Evolutionary conservation across 805 yeast species (phyloP), one percentile per base, ranked within the genome.

Genomic region (Wickerhamomyces chaumierensis): DNA sequence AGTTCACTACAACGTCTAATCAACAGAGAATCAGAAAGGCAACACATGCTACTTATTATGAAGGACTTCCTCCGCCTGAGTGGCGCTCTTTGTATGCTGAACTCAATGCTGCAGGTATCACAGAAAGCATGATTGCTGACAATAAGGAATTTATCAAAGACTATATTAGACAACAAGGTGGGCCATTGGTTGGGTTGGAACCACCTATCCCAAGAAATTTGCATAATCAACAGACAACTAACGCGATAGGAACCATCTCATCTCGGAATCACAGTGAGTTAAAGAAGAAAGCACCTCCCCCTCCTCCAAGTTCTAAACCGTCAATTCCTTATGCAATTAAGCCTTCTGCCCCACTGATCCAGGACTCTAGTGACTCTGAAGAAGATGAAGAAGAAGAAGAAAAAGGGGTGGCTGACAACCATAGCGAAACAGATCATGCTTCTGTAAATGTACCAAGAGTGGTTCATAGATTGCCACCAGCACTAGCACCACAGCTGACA

Each of bases 91-190:
- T 85, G 40, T 83, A 85, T 46, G 61, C 71, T 8, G 87, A 81
- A 51, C 65, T 85, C 39, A 90, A 79, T 32, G 66, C 71, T 16
- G 80, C 81, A 39, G 95, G 95, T 1, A 85, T 85, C 41, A 59
- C 84, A 1, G 94, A 85, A 51, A 94, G 84, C 47, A 80, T 82
- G 88, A 84, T 85, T 55, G 92, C 88, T 0, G 90, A 82, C 38
- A 83, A 85, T 53, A 66, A 87, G 42, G 83, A 81, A 42, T 83
- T 84, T 55, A 82, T 85, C 52, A 85, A 82, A 56, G 79, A 78
- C 39, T 85, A 81, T 52, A 81, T 85, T 42, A 62, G 75, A 3
- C 66, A 78, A 49, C 79, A 76, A 55, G 85, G 92, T 39, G 82
- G 88, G 18, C 80, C 92, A 25, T 62, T 90, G 58, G 81, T 81